Base-by-base conservation (phyloP, 1,284 basidiomycete species). In the Apiotrichum montevideense region DNA sequence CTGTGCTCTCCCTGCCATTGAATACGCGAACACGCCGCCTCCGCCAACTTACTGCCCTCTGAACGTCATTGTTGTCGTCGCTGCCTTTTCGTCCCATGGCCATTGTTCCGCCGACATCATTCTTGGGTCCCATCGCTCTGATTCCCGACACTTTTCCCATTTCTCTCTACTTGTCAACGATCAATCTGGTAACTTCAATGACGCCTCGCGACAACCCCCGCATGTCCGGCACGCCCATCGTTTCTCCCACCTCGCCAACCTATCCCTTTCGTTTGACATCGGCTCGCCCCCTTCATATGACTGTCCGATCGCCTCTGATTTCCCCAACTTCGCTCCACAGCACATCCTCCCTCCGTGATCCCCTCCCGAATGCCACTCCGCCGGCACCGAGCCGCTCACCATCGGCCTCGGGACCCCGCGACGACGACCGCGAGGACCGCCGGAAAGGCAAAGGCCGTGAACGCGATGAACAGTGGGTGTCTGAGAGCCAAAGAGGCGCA, bases 341-440 rank as follows among this genome's bases (percentile, higher is more conserved):
- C 43, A 69, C 67, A 4, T 69, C 69, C 13, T 65, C 64, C 33
- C 58, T 69, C 7, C 61, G 66, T 41, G 67, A 71, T 50, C 66
- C 66, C 7, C 63, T 61, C 9, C 66, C 60, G 37, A 58, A 63
- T 44, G 62, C 65, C 9, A 65, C 63, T 35, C 63, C 65, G 32
- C 59, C 65, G 11, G 66, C 61, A 9, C 56, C 46, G 21, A 66
- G 63, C 46, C 48, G 63, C 10, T 66, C 66, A 3, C 61, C 60
- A 0, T 62, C 61, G 11, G 47, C 51, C 13, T 34, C 54, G 6
- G 50, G 51, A n/a, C 47, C 39, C 3, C 43, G 55, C 39, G 52
- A 52, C 29, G 57, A 58, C 11, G 57, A 58, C 40, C 57, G 49
- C 29, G 57, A 55, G 34, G 57, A 55, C 49, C 57, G 52, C 9